A percentile compares a stretch with the other conserved stretches of the same genome.
Conservation (phyloP, 106 monocot species). For the Allium sativum region DNA sequence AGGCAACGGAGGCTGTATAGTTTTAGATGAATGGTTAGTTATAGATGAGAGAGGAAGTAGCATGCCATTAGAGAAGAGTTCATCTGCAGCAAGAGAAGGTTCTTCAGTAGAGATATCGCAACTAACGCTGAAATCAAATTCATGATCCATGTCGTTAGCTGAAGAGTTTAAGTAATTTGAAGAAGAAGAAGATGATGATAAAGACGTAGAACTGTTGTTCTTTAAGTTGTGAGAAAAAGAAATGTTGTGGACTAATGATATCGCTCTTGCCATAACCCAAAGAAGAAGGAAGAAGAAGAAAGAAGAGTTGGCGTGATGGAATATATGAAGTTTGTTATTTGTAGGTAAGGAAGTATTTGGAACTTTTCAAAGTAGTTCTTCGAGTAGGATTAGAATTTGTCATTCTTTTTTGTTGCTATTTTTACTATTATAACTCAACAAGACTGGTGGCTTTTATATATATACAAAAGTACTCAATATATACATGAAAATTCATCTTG, state of each 20-base stretch:
- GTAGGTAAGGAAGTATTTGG: too few species aligned
- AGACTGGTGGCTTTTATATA: too few species aligned
- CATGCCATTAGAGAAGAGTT: slow-evolving; percentile 8
- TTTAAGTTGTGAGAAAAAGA: slow-evolving; percentile 3
- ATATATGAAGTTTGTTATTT: neutral
- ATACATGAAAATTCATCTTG: too few species aligned
- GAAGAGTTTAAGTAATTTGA: neutral
- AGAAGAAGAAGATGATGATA: neutral
- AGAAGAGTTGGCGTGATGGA: neutral
- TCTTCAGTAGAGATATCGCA: neutral
- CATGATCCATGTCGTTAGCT: neutral
- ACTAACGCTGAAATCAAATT: slow-evolving; percentile 2
- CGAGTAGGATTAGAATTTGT: too few species aligned
- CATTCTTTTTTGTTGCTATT: too few species aligned
- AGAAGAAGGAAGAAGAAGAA: neutral
- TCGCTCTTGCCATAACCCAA: neutral
- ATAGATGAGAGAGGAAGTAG: neutral
- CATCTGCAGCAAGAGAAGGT: neutral
- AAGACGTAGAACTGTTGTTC: neutral
- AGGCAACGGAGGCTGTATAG: neutral
- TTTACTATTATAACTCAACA: too few species aligned
- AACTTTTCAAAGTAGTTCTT: too few species aligned
- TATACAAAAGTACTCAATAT: too few species aligned
- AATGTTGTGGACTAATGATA: neutral
- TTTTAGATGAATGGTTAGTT: neutral